phyloP scores from a whole-genome alignment of 768 basidiomycete species.

The Rhodotorula paludigena region DNA sequence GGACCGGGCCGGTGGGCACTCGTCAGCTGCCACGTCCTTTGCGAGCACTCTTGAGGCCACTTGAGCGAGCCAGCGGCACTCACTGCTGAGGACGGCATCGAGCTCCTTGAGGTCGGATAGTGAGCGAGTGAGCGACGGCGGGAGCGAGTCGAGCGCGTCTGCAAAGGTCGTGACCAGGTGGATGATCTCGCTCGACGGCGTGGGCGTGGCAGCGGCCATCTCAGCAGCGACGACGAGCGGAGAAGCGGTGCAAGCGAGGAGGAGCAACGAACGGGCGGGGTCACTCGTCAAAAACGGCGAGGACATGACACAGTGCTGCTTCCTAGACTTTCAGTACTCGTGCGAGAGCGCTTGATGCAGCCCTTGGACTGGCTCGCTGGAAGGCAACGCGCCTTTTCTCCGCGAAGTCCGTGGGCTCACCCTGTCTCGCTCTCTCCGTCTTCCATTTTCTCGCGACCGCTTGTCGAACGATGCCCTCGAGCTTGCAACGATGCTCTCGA shows the following conservation, averaged over 20 bases:
- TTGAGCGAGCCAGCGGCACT: constrained; percentile 25
- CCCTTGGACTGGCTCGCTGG: too few relatives aligned
- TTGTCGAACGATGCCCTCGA: too few relatives aligned
- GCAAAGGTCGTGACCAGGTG: constrained; percentile 59
- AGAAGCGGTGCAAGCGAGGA: neutral
- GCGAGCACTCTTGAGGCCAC: too few relatives aligned
- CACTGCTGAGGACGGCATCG: constrained; percentile 75
- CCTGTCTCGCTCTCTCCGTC: too few relatives aligned
- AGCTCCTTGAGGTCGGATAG: constrained; percentile 96
- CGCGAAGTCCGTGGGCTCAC: too few relatives aligned
- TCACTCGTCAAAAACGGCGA: neutral
- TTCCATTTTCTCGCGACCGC: too few relatives aligned
- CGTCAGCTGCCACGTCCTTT: too few relatives aligned
- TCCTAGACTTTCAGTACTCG: neutral
- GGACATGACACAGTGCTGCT: neutral
- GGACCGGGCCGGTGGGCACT: too few relatives aligned
- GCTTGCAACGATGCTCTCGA: too few relatives aligned
- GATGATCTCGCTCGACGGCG: constrained; percentile 35
- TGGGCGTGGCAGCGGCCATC: constrained; percentile 16
- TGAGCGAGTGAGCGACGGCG: constrained; percentile 85
- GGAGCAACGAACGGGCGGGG: neutral
- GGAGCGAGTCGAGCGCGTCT: constrained; percentile 87
- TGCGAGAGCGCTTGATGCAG: too few relatives aligned
- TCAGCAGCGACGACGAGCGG: neutral
- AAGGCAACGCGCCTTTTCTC: too few relatives aligned